Conservation (phyloP, 2,329 filamentous ascomycete species). For the Pyrenochaeta sp. region DNA sequence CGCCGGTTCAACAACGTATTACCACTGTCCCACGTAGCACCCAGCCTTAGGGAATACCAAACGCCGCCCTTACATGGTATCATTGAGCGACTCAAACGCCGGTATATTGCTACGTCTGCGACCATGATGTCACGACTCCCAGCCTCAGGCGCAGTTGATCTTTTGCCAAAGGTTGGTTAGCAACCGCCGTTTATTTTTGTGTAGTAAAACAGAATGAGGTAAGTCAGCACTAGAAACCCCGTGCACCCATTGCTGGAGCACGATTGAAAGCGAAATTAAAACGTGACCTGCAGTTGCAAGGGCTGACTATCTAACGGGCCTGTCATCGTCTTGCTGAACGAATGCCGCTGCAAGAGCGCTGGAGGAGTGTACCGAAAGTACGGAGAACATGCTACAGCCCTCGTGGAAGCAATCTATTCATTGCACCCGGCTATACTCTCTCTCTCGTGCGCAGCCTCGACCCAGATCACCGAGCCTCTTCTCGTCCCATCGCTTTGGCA, state of each 20-base stretch:
- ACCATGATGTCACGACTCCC: slow-evolving; percentile 15
- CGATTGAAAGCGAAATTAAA: slow-evolving; percentile 12
- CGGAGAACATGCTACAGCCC: slow-evolving; percentile 17
- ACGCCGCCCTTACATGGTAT: slow-evolving; percentile 10
- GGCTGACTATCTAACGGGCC: slow-evolving; percentile 18
- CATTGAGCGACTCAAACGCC: slow-evolving; percentile 9
- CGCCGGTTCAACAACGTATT: slow-evolving; percentile 10
- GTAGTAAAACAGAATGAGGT: slow-evolving; percentile 19
- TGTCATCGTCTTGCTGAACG: slow-evolving; percentile 16
- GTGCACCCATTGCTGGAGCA: slow-evolving; percentile 20
- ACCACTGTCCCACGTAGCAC: slow-evolving; percentile 16
- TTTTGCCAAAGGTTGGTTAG: slow-evolving; percentile 1
- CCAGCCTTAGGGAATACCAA: slow-evolving; percentile 10
- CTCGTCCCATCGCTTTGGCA: slow-evolving; percentile 16
- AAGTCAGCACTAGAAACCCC: slow-evolving; percentile 33
- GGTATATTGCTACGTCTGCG: slow-evolving; percentile 8
- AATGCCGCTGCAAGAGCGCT: slow-evolving; percentile 19
- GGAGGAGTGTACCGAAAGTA: slow-evolving; percentile 11
- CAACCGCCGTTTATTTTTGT: slow-evolving; percentile 28
- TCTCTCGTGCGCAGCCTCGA: slow-evolving; percentile 24
- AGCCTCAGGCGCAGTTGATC: slow-evolving; percentile 17
- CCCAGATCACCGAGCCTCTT: slow-evolving; percentile 24
- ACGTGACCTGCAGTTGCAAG: slow-evolving; percentile 19
- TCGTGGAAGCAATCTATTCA: slow-evolving; percentile 33
- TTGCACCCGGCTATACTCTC: slow-evolving; percentile 26